Evolutionary conservation across 768 basidiomycete genomes (phyloP), one percentile per base, ranked within the genome.

Genomic region (Collybiopsis luxurians): DNA sequence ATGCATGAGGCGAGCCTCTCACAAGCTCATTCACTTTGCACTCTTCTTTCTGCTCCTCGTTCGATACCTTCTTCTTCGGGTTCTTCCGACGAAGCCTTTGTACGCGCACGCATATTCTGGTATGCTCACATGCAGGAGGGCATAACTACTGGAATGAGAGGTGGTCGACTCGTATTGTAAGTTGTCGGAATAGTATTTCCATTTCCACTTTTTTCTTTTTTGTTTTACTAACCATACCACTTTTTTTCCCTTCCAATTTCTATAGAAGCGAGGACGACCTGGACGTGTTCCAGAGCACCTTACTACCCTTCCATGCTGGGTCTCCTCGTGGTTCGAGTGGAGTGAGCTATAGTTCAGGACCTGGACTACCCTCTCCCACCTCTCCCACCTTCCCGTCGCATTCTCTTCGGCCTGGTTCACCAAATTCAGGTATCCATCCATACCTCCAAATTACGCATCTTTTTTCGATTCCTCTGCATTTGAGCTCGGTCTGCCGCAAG

Each of bases 121-220:
- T 96, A 94, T 63, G 85, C 89, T 6, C 84, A 93, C 60, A 83
- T 89, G 24, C 86, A 91, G 58, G 95, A 96, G 71, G 90, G 92
- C 27, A 80, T 95, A 21, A 84, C 85, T 1, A 89, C 84, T 9
- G 95, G 88, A 21, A 78, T 95, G 57, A 80, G 86, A 49, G 95
- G 95, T n/a, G 88, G 92, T 2, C 86, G 92, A 38, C 78, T 96
- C 46, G 75, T 88, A 45, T 71, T 96, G 92, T 92, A 73, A 63
- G 90, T 61, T 10, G 34, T 21, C 40, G 31, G 55, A 39, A 27
- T 15, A 38, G 19, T 28, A 7, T 59, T 28, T 38, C 39, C 11
- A 40, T 19, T 42, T 56, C 21, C 27, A 24, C 34, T 17, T 23
- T 30, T 53, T 24, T 26, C 53, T 3, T 42, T 30, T 15, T 1